Base-by-base conservation (phyloP, 2,329 filamentous ascomycete genomes). In the Ilyonectria robusta region DNA sequence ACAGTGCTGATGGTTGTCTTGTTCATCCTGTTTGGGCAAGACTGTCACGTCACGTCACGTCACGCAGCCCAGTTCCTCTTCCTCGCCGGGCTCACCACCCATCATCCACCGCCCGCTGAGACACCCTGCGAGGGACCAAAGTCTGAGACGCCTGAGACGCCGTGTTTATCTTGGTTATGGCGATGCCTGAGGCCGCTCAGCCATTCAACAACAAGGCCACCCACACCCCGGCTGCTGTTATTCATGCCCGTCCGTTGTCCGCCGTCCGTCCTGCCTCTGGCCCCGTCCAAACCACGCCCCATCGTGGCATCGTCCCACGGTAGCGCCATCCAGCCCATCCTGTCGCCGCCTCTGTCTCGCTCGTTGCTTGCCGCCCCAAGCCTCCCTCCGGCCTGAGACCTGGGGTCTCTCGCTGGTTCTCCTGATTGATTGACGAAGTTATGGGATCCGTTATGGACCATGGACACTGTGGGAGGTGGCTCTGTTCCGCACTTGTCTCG, bases 281-380 rank as follows among this genome's bases (percentile, higher is more conserved):
- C 26, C 65, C 64, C 64, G 72, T 68, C 61, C 59, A 21, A 53
- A 35, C 29, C 50, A 35, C 37, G 21, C 60, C 50, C 65, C 54
- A 61, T 70, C 68, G 62, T 67, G 66, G 70, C 62, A 75, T 75
- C 73, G 72, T 65, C 63, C 70, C 73, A 75, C 65, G 29, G 69
- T 74, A 75, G 70, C 73, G 73, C 72, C 73, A 75, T 71, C 68
- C 67, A 48, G 56, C 35, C 64, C 55, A 35, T 59, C 40, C 44
- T 54, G 47, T 59, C 64, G 57, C 29, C 48, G 42, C 19, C 37
- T 31, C 33, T 46, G 50, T 50, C 40, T 59, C 50, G 50, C 37
- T 61, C 35, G 17, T 51, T 51, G 46, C 53, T 61, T 50, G 26
- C 21, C 46, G 33, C 42, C 46, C 42, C 29, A 53, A 59, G 46